Evolutionary conservation across 257 asterid genomes (phyloP), one percentile per base, ranked within the genome.

Genomic region (Capsicum baccatum): DNA sequence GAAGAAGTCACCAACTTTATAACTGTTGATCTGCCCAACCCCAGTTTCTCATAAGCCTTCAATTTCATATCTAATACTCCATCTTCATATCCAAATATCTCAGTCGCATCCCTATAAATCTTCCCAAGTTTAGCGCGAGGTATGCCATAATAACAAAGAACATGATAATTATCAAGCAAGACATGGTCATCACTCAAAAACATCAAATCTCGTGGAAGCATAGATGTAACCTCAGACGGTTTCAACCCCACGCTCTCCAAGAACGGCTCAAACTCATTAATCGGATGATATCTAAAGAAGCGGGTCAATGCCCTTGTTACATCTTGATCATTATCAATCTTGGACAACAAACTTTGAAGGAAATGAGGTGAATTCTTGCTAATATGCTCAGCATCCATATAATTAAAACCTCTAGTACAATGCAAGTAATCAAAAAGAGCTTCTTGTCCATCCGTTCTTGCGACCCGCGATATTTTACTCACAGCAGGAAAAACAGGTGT

Each of bases 241-340:
- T 71, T 90, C 88, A 96, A 91, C n/a, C 99, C 98, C 87, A 94
- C 84, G 82, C 99, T 96, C 91, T 96, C 98, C 5, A 96, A 90
- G 69, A 96, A 96, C 0, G 99, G 99, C 82, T 96, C 99, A 58
- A 93, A 96, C 86, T 96, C 99, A 84, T 96, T 96, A 71, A 96
- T 92, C 14, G 98, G 99, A 84, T 90, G 85, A 62, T 94, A 96
- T 85, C 96, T 89, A 26, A 96, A 90, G 79, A 91, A 92, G 86
- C 84, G 92, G 1, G 95, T 84, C 78, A 96, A 83, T 3, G 92
- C 94, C 85, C 89, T 91, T 0, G 90, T 84, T 15, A 92, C 91
- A 81, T 93, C 94, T 71, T 89, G 91, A 86, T 92, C 97, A 21
- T 76, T 80, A 42, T 92, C 91, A 17, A 94, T 89, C 88, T 83